These are phyloP conservation scores for Ilyonectria mors-panacis DNA, from an alignment of 2,329 filamentous ascomycete genomes.

Conservation along the genomic window DNA sequence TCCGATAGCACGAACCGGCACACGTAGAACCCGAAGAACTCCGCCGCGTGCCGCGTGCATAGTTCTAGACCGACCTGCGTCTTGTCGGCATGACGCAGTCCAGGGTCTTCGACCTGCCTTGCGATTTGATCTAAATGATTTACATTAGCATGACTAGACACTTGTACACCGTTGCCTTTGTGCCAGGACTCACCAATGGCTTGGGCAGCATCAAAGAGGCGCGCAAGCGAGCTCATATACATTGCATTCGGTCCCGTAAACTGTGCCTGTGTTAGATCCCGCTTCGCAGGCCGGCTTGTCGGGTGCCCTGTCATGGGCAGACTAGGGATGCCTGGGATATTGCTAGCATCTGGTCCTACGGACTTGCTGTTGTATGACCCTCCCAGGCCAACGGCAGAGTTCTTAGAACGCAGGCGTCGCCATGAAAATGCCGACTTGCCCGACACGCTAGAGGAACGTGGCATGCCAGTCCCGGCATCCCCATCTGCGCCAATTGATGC, in stretches of 20 bases:
- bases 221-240: slow-evolving; percentile 93
- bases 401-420: slow-evolving; percentile 92
- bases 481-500: slow-evolving; percentile 66
- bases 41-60: slow-evolving; percentile 91
- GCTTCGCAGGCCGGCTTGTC: slow-evolving; percentile 78
- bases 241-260: slow-evolving; percentile 88
- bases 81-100: slow-evolving; percentile 89
- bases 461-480: slow-evolving; percentile 58
- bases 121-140: slow-evolving; percentile 85
- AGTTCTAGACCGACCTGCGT: slow-evolving; percentile 97
- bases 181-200: slow-evolving; percentile 80
- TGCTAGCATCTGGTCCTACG: slow-evolving; percentile 43
- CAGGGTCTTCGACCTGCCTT: slow-evolving; percentile 95
- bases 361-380: slow-evolving; percentile 60
- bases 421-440: slow-evolving; percentile 86
- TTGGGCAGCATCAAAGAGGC: slow-evolving; percentile 93
- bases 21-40: slow-evolving; percentile 98
- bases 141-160: slow-evolving; percentile 42
- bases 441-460: slow-evolving; percentile 73
- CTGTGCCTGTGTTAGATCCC: slow-evolving; percentile 76
- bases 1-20: slow-evolving; percentile 95
- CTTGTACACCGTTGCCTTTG: not conserved
- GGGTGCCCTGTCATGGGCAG: slow-evolving; percentile 82
- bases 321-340: slow-evolving; percentile 73
- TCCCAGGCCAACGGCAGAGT: slow-evolving; percentile 76